These are phyloP conservation scores for Cadophora luteo-olivacea DNA, from an alignment of 2,329 filamentous ascomycete species.

Conservation along the genomic window DNA sequence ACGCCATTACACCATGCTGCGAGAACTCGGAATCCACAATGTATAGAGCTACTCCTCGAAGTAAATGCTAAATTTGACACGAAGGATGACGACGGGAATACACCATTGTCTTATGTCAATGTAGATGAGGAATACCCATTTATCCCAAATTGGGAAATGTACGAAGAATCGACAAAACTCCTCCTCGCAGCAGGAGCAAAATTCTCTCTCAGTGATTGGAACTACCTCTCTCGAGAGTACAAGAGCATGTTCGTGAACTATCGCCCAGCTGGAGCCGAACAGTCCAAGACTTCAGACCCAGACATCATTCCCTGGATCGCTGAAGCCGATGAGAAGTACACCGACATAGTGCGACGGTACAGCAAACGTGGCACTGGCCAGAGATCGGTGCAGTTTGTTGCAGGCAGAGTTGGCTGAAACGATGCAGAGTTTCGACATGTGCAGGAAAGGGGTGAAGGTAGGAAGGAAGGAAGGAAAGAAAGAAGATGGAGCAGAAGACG, in stretches of 20 bases:
- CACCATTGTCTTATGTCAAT: slow-evolving; percentile 30
- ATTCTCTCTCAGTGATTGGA: background rate
- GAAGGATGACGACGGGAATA: background rate
- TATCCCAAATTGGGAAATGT: too few species aligned
- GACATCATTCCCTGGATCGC: background rate
- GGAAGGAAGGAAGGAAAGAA: background rate
- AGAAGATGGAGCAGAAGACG: background rate
- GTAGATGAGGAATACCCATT: too few species aligned
- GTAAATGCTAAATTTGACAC: background rate
- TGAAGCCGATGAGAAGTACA: background rate
- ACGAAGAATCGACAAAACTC: background rate
- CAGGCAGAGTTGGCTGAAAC: too few species aligned
- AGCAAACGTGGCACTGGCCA: too few species aligned
- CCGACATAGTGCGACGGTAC: background rate
- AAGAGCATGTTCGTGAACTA: background rate
- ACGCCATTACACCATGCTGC: background rate
- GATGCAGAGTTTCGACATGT: too few species aligned
- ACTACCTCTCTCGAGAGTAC: background rate
- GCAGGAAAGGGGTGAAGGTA: too few species aligned
- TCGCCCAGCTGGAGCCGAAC: background rate
- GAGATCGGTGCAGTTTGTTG: too few species aligned
- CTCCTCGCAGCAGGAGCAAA: slow-evolving; percentile 5
- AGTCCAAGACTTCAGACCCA: background rate
- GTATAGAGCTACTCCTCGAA: background rate
- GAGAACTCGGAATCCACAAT: too few species aligned